Conservation (phyloP, 2,329 filamentous ascomycete genomes). For the Sarocladium kiliense region DNA sequence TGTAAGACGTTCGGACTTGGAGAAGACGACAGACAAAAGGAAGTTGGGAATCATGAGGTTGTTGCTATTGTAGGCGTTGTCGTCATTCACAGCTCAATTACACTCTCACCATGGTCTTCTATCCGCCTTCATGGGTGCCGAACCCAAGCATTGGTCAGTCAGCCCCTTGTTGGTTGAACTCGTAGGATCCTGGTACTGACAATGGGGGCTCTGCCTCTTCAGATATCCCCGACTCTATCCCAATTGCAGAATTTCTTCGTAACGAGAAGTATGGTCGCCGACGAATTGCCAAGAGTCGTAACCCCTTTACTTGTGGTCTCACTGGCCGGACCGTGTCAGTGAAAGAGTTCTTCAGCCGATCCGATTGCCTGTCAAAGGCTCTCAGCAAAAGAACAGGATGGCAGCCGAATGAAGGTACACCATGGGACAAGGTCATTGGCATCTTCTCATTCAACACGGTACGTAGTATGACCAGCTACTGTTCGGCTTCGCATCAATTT, state of each 20-base stretch:
- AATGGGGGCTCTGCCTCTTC: background rate
- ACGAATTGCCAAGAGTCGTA: conserved; percentile 55
- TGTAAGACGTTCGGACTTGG: no score
- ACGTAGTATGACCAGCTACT: no score
- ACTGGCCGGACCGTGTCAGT: conserved; percentile 63
- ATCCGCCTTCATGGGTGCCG: conserved; percentile 56
- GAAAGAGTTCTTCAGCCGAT: conserved; percentile 57
- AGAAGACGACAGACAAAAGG: no score
- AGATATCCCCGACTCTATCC: conserved; percentile 67
- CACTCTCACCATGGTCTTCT: conserved; percentile 45
- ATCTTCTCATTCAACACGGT: conserved; percentile 68
- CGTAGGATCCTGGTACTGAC: background rate
- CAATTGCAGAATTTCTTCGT: conserved; percentile 72
- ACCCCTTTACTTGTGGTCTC: conserved; percentile 74
- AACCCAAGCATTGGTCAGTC: conserved; percentile 46
- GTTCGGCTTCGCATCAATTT: no score
- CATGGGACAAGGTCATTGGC: conserved; percentile 72
- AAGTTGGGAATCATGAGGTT: no score
- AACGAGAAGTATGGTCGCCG: conserved; percentile 65
- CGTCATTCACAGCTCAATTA: no score
- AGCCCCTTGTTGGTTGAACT: background rate
- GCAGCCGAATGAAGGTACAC: conserved; percentile 60
- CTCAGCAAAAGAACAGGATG: conserved; percentile 67
- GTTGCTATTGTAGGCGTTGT: no score
- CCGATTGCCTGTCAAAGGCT: conserved; percentile 62